Evolutionary conservation across 192 early-diverging fungal species (phyloP).

Genomic region (Dissophora ornata): DNA sequence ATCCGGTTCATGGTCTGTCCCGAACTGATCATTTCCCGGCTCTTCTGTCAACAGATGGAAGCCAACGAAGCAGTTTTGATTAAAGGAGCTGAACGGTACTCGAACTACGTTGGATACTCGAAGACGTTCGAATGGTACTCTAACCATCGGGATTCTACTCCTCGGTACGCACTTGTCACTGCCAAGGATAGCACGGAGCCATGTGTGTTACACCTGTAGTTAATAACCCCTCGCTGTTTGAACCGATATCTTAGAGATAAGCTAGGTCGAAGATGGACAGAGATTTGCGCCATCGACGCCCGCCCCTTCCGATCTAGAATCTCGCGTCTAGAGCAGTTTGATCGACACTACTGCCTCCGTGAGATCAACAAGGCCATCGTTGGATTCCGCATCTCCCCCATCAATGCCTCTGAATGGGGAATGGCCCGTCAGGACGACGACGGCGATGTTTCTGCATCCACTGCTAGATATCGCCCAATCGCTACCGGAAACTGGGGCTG

Average conservation of each 20-base stretch:
- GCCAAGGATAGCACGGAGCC: too few species aligned
- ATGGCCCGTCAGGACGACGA: background rate
- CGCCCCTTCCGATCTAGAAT: conserved; percentile 39
- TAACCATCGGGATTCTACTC: conserved; percentile 32
- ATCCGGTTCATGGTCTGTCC: conserved; percentile 55
- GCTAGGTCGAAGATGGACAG: conserved; percentile 29
- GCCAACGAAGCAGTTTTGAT: conserved; percentile 50
- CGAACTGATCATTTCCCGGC: conserved; percentile 41
- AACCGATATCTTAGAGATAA: conserved; percentile 21
- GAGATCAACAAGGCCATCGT: conserved; percentile 49
- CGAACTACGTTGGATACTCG: conserved; percentile 49
- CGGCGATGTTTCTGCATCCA: background rate
- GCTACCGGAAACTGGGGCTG: conserved; percentile 56
- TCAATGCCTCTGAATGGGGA: conserved; percentile 49
- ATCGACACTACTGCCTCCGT: conserved; percentile 20
- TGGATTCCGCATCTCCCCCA: conserved; percentile 33
- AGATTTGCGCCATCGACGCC: conserved; percentile 50
- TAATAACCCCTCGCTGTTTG: too few species aligned
- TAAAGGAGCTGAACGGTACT: conserved; percentile 42
- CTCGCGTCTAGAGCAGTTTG: conserved; percentile 46
- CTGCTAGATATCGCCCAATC: conserved; percentile 19
- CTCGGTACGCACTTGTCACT: conserved; percentile 24
- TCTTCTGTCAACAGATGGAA: conserved; percentile 32
- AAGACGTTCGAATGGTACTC: conserved; percentile 51
- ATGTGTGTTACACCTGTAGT: too few species aligned